Evolutionary conservation across 495 filamentous ascomycete genomes (phyloP).

Genomic region (Elasticomyces elasticus): DNA sequence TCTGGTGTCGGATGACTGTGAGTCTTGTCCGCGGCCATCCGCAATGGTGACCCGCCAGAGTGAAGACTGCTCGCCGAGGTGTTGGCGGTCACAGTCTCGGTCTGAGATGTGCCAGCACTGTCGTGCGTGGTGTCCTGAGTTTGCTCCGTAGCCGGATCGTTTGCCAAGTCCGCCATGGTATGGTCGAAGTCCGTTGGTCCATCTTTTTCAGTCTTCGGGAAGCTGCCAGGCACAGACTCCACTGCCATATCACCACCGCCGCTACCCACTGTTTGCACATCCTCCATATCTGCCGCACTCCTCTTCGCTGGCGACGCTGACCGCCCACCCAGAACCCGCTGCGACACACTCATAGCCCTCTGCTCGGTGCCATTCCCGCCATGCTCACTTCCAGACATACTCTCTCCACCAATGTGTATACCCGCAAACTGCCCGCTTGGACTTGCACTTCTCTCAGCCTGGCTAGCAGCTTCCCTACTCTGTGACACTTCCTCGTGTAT

Average conservation of each 20-base stretch:
- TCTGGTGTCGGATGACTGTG: not conserved
- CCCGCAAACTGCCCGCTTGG: conserved; percentile 65
- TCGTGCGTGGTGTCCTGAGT: conserved; percentile 13
- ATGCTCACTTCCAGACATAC: conserved; percentile 19
- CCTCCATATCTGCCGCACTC: conserved; percentile 42
- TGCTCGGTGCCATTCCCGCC: conserved; percentile 1
- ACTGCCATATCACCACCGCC: not conserved
- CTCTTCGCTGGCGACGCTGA: conserved; percentile 48
- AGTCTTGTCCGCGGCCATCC: not conserved
- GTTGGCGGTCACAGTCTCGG: conserved; percentile 1
- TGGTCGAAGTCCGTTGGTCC: conserved; percentile 7
- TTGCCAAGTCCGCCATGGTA: conserved; percentile 7
- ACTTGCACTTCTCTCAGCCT: conserved; percentile 4
- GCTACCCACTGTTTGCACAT: conserved; percentile 3
- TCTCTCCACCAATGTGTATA: conserved; percentile 47
- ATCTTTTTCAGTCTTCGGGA: not conserved
- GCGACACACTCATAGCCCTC: conserved; percentile 4
- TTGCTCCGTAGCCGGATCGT: not conserved
- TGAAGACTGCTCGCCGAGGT: conserved; percentile 12
- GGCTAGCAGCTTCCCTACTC: conserved; percentile 6
- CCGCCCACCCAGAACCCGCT: conserved; percentile 24
- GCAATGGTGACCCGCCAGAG: conserved; percentile 2
- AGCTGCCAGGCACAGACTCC: conserved; percentile 2
- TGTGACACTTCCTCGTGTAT: conserved; percentile 47
- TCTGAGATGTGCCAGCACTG: conserved; percentile 3